Evolutionary conservation across 2,329 filamentous ascomycete species (phyloP), one percentile per base, ranked within the genome.

Genomic region (Ophiocordyceps australis): DNA sequence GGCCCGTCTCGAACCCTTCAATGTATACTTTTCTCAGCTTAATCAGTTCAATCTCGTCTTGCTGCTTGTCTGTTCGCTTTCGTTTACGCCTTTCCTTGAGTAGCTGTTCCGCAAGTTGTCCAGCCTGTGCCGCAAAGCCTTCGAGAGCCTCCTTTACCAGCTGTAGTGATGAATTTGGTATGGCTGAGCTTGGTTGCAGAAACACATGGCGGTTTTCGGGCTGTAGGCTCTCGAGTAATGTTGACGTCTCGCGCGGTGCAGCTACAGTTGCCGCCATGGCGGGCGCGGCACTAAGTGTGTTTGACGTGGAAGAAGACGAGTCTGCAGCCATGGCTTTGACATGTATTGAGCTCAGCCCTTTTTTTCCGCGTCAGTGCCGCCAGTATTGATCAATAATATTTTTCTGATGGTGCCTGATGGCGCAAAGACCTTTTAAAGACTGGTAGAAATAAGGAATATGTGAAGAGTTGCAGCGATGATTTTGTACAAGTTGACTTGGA

Each of bases 131-230:
- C 3, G 85, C 83, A 34, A 93, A 70, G 4, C 69, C 66, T 42
- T 93, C 82, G 7, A 94, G 59, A 5, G 75, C 79, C 21, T 68
- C 59, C 52, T 92, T 93, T n/a, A 79, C 74, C 26, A 82, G 66
- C 30, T 70, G 64, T 14, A 89, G 57, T 12, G 80, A 74, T 4
- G 75, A 70, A 17, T 65, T 62, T 23, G 81, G 69, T 17, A 92
- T 59, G 14, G 66, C 52, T 7, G 63, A 41, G 3, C 68, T 59
- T 5, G 86, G 83, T 35, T 76, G 73, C n/a, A 94, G 59, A 43
- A 93, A 92, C 15, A 53, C 48, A 43, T 85, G 74, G 9, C 79
- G 75, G 31, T 69, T 66, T 30, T 59, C 54, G 11, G 70, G 50
- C 34, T 50, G 53, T 25, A 80, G 57, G 34, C 55, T 60, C 30